These are phyloP conservation scores for Candida oleophila DNA, from an alignment of 805 yeast species.

Conservation along the genomic window DNA sequence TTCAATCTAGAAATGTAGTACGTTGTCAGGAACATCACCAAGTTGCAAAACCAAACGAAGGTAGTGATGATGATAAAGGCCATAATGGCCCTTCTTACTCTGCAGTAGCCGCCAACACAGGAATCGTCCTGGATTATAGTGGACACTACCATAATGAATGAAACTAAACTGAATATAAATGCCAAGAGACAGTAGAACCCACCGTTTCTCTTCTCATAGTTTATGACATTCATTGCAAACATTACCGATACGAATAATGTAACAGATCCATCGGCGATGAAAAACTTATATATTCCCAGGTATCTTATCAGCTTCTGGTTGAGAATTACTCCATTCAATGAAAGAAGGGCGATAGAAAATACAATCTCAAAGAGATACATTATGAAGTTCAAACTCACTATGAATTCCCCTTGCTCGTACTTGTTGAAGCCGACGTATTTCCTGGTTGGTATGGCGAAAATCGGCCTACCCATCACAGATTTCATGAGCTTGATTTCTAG, in stretches of 20 bases:
- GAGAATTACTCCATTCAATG: conserved; percentile 24
- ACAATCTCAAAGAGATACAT: conserved; percentile 31
- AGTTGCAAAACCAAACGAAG: conserved; percentile 36
- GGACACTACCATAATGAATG: conserved; percentile 31
- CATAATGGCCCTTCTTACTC: conserved; percentile 32
- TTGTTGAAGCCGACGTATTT: conserved; percentile 13
- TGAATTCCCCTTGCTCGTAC: conserved; percentile 12
- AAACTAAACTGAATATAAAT: conserved; percentile 30
- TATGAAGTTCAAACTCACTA: conserved; percentile 27
- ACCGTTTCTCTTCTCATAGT: conserved; percentile 40
- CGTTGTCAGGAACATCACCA: conserved; percentile 39
- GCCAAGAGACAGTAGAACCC: conserved; percentile 39
- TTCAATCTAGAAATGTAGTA: conserved; percentile 36
- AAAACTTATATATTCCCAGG: conserved; percentile 31
- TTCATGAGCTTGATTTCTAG: conserved; percentile 28
- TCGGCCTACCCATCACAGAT: conserved; percentile 33
- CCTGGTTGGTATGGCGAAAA: conserved; percentile 20
- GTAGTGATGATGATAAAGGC: conserved; percentile 38
- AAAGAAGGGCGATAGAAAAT: conserved; percentile 26
- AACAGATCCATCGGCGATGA: conserved; percentile 35
- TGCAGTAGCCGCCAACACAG: conserved; percentile 25
- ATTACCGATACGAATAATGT: conserved; percentile 32
- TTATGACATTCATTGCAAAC: conserved; percentile 35
- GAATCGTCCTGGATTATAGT: conserved; percentile 22
- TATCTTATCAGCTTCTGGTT: conserved; percentile 29